phyloP scores from a whole-genome alignment of 805 yeast species.

The Lipomyces yamadae region DNA sequence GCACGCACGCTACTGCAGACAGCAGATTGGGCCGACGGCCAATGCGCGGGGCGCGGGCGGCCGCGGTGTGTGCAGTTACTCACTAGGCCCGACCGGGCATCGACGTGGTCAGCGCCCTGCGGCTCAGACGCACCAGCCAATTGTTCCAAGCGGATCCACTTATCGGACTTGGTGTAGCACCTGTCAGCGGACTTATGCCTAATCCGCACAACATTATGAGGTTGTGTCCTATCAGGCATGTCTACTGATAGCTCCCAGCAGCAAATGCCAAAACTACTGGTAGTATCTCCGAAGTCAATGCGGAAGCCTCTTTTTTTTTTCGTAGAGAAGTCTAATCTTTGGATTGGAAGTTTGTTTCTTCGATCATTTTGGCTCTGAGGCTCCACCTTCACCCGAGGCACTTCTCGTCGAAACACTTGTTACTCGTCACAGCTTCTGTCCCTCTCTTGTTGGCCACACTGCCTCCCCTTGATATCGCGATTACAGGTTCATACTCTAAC shows the following conservation, averaged over 20 bases:
- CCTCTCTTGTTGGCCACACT: not conserved
- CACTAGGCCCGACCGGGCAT: not conserved
- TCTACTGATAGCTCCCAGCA: not conserved
- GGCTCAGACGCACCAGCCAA: not conserved
- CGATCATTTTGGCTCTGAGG: not conserved
- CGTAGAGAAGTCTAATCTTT: not conserved
- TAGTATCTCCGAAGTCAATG: slow-evolving; percentile 1
- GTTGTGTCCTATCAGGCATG: not conserved
- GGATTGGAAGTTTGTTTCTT: not conserved
- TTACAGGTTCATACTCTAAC: not conserved
- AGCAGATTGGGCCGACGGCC: slow-evolving; percentile 4
- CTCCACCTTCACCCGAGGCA: not conserved
- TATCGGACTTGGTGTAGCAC: not conserved
- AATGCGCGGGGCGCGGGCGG: slow-evolving; percentile 7
- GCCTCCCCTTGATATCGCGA: not conserved
- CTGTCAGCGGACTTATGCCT: not conserved
- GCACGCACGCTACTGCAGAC: too few relatives aligned
- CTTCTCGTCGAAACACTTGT: not conserved
- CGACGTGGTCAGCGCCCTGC: not conserved
- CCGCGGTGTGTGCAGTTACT: not conserved
- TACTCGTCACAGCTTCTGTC: not conserved
- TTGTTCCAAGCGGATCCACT: not conserved
- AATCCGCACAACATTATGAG: not conserved
- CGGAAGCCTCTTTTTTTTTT: not conserved
- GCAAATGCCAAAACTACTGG: not conserved